A percentile compares a stretch with the other conserved stretches of the same genome.
Conservation (phyloP, 2,329 filamentous ascomycete genomes). For the Diplodia mutila region DNA sequence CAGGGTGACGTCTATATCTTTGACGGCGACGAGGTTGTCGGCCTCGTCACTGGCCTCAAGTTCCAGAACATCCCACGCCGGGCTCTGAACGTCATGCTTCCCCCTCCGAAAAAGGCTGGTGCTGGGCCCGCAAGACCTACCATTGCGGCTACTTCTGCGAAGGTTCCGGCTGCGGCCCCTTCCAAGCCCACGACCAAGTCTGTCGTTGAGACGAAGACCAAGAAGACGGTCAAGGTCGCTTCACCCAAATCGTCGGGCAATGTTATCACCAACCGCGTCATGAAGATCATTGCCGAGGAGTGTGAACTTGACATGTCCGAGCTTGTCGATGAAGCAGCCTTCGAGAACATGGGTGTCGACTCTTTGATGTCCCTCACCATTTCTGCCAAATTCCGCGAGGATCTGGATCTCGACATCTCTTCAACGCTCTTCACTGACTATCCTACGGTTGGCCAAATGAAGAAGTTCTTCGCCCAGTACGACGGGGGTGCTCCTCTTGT, state of each 20-base stretch:
- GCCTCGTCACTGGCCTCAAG: conserved; percentile 64
- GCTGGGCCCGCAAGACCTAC: conserved; percentile 42
- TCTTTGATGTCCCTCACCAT: conserved; percentile 65
- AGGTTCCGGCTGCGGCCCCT: conserved; percentile 40
- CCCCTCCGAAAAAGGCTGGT: conserved; percentile 56
- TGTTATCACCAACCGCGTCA: conserved; percentile 58
- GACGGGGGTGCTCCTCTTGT: conserved; percentile 45
- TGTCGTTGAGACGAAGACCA: conserved; percentile 4
- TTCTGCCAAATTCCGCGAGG: conserved; percentile 65
- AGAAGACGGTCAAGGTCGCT: conserved; percentile 53
- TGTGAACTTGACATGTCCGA: conserved; percentile 62
- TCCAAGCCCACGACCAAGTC: conserved; percentile 46
- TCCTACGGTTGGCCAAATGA: conserved; percentile 63
- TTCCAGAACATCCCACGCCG: conserved; percentile 70
- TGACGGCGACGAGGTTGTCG: conserved; percentile 62
- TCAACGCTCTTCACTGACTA: conserved; percentile 64
- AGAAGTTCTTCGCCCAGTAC: conserved; percentile 57
- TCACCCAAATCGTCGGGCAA: conserved; percentile 50
- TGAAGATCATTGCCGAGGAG: conserved; percentile 70
- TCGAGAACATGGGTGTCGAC: conserved; percentile 66
- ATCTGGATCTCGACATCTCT: conserved; percentile 62
- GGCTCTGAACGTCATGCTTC: conserved; percentile 68
- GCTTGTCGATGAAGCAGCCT: conserved; percentile 62
- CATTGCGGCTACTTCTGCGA: conserved; percentile 41
- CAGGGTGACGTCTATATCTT: conserved; percentile 65